Evolutionary conservation across 1,284 basidiomycete genomes (phyloP).

Genomic region (Ganoderma boninense): DNA sequence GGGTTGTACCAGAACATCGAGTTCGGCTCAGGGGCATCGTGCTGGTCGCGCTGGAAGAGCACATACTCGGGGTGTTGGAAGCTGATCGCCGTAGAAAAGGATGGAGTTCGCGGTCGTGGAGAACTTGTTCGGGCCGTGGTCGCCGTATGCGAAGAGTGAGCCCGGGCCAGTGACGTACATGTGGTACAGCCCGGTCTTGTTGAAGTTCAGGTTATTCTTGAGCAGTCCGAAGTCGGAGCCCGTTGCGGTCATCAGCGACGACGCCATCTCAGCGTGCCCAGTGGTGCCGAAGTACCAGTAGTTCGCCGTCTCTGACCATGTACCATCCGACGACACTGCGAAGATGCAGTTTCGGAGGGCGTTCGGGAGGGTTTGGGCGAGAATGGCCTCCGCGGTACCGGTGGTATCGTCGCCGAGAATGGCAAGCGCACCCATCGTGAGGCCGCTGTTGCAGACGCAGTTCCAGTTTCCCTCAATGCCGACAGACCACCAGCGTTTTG

Average conservation of each 20-base stretch:
- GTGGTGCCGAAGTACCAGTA: conserved; percentile 98
- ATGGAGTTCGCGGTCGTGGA: conserved; percentile 83
- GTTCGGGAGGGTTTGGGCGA: conserved; percentile 76
- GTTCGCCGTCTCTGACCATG: conserved; percentile 96
- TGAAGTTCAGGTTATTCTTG: conserved; percentile 72
- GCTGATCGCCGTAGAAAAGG: conserved; percentile 76
- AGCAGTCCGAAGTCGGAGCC: conserved; percentile 86
- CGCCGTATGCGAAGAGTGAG: conserved; percentile 92
- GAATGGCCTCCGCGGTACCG: conserved; percentile 72
- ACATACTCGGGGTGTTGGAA: conserved; percentile 77
- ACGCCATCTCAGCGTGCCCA: conserved; percentile 89
- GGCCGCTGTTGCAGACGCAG: conserved; percentile 94
- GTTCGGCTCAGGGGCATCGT: conserved; percentile 89
- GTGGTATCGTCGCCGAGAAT: conserved; percentile 90
- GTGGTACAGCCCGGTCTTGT: conserved; percentile 87
- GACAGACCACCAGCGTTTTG: conserved; percentile 65
- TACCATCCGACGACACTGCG: conserved; percentile 78
- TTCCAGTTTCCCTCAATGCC: conserved; percentile 92
- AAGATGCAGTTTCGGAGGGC: conserved; percentile 83
- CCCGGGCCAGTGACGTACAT: conserved; percentile 90
- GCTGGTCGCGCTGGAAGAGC: conserved; percentile 94
- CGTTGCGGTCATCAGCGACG: conserved; percentile 86
- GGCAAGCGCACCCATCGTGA: conserved; percentile 91
- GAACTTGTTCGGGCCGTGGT: conserved; percentile 96
- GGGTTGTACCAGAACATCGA: conserved; percentile 99